Percentiles rank a stretch among this genome's conserved stretches.
Evolutionary conservation across 768 basidiomycete species (phyloP).

Genomic region (Candolleomyces aberdarensis): DNA sequence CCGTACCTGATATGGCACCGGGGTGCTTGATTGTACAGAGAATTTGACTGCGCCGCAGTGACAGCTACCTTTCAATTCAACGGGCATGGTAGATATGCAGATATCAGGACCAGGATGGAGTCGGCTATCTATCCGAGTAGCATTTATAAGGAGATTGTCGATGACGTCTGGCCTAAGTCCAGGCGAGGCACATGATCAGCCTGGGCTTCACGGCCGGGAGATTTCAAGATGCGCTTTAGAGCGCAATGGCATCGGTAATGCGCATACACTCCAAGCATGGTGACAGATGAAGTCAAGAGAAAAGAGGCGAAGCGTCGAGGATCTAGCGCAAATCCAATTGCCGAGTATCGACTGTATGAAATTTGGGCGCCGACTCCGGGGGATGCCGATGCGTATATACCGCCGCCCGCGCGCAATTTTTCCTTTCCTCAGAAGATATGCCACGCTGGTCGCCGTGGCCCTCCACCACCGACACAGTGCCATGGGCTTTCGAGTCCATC

Average conservation of each 20-base stretch:
- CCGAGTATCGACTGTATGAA: too few species aligned
- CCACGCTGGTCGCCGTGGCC: slow-evolving; percentile 45
- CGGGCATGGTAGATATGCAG: slow-evolving; percentile 42
- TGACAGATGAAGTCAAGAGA: too few species aligned
- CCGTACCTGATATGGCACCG: slow-evolving; percentile 60
- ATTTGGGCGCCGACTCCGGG: slow-evolving; percentile 1
- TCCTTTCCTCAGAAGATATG: slow-evolving; percentile 34
- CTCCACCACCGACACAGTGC: slow-evolving; percentile 46
- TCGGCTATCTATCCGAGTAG: not conserved
- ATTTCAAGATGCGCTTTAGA: too few species aligned
- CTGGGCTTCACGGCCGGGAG: too few species aligned
- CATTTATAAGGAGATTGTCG: not conserved
- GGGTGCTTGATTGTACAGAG: slow-evolving; percentile 48
- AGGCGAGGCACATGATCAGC: too few species aligned
- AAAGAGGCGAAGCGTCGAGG: not conserved
- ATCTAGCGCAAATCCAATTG: too few species aligned
- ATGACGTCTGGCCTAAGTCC: not conserved
- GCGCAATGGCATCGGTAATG: too few species aligned
- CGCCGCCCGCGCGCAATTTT: slow-evolving; percentile 1
- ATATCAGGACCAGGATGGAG: not conserved
- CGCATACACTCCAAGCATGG: too few species aligned
- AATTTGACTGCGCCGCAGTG: slow-evolving; percentile 53
- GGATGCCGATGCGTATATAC: slow-evolving; percentile 18
- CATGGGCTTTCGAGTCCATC: slow-evolving; percentile 36
- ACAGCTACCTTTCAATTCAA: slow-evolving; percentile 53